Percentiles rank a stretch among this genome's conserved stretches.
phyloP scores from a whole-genome alignment of 1,284 basidiomycete species.

The Ganoderma leucocontextum region DNA sequence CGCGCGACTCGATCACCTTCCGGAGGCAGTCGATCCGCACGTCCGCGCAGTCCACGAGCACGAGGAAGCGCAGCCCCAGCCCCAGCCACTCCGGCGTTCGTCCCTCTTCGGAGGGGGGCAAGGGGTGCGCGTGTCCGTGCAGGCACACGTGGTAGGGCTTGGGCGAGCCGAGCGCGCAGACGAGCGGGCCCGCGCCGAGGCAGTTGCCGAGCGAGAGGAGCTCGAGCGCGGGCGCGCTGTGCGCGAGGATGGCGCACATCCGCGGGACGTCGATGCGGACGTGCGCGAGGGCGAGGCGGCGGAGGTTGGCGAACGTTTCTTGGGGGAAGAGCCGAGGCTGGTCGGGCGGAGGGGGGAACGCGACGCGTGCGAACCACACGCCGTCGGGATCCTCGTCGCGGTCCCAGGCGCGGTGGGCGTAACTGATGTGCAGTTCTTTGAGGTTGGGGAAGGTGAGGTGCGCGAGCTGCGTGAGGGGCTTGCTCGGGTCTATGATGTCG shows the following conservation, averaged over 20 bases:
- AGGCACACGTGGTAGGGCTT: not conserved
- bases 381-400: not conserved
- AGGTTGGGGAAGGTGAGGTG: constrained; percentile 1
- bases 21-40: constrained; percentile 8
- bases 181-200: not conserved
- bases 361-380: not conserved
- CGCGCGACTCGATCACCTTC: not conserved
- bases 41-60: not conserved
- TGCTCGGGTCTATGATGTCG: not conserved
- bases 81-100: not conserved
- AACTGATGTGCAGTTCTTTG: not conserved
- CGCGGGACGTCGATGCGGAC: not conserved
- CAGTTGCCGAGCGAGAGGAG: not conserved
- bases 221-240: not conserved
- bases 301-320: not conserved
- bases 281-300: not conserved
- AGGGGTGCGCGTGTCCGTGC: not conserved
- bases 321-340: not conserved
- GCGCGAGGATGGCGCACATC: not conserved
- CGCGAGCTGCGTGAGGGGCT: not conserved
- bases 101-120: not conserved
- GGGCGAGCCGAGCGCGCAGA: not conserved
- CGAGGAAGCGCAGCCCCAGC: not conserved
- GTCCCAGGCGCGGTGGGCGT: constrained; percentile 1
- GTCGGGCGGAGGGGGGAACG: not conserved